Percentiles rank a stretch among this genome's conserved stretches.
Conservation (phyloP, 345 rosid species). For the Turnera subulata region DNA sequence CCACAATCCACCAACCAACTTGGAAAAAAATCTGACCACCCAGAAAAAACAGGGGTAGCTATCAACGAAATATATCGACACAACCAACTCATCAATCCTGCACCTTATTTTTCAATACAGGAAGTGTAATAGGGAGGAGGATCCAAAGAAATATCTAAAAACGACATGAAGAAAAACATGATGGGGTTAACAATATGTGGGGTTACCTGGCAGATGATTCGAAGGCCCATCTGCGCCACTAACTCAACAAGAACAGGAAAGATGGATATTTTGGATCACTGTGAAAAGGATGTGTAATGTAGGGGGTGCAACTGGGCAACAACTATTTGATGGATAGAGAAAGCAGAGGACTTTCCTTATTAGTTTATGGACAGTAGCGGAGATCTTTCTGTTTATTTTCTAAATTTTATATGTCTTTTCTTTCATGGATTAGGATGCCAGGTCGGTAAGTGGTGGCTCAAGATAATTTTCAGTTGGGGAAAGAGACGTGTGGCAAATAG, state of each 20-base stretch:
- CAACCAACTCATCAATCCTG: slow-evolving; percentile 38
- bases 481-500: background rate
- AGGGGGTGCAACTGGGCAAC: too few species aligned
- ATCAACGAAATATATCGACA: slow-evolving; percentile 19
- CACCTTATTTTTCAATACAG: slow-evolving; percentile 44
- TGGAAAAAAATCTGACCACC: slow-evolving; percentile 41
- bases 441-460: background rate
- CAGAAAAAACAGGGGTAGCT: slow-evolving; percentile 23
- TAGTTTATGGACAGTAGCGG: too few species aligned
- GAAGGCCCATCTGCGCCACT: slow-evolving; percentile 5
- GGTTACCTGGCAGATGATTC: slow-evolving; percentile 7
- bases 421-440: background rate
- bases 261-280: background rate
- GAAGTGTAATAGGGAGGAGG: slow-evolving; percentile 14
- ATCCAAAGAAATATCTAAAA: slow-evolving; percentile 14
- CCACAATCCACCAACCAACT: slow-evolving; percentile 32
- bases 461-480: background rate
- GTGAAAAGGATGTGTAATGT: background rate
- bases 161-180: slow-evolving; percentile 4
- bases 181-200: too few species aligned
- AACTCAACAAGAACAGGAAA: background rate
- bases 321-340: too few species aligned
- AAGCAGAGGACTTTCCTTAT: too few species aligned
- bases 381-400: too few species aligned
- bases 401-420: background rate